Base-by-base conservation (phyloP, 2,329 filamentous ascomycete genomes). In the Verticillium nonalfalfae region DNA sequence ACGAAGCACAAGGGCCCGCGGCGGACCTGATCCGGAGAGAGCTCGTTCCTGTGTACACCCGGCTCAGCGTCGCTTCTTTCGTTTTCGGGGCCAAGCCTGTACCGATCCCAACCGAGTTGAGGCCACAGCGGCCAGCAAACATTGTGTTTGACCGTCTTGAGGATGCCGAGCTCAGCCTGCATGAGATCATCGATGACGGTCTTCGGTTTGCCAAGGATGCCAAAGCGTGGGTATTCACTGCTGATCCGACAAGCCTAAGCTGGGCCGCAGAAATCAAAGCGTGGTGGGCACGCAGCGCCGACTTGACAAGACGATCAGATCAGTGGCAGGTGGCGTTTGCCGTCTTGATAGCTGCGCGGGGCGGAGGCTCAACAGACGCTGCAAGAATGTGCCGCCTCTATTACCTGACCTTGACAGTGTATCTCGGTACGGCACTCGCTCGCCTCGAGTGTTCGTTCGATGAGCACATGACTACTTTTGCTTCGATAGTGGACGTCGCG, bases 21-120 rank as follows among this genome's bases (percentile, higher is more conserved):
- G 69, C 78, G 61, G 72, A 74, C 9, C 68, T 76, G 58, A 72
- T 79, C 61, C 75, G 74, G 63, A 68, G 72, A 15, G 71, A 76
- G 33, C 71, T 80, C 3, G 75, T 77, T 4, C 77, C 78, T 38
- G 74, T 80, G n/a, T 79, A 78, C 60, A 73, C 75, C 1, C 72
- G 78, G 0, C 71, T 80, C 2, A 76, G 76, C 58, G 64, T 80
- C 7, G 74, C 77, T 0, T 74, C 73, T 7, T 73, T 77, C 35
- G 71, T 79, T 55, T 75, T 78, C n/a, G 76, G 77, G 1, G 71
- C 69, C 26, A 71, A 66, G 4, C 75, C 76, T 0, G 71, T 70
- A 1, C 65, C 69, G 1, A 77, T 79, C 26, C 78, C 77, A 1
- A 56, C 66, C 0, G 68, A 72, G 33, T 66, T 79, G 13, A 74